phyloP scores from a whole-genome alignment of 129 eudicot genomes.

The Erigeron canadensis region DNA sequence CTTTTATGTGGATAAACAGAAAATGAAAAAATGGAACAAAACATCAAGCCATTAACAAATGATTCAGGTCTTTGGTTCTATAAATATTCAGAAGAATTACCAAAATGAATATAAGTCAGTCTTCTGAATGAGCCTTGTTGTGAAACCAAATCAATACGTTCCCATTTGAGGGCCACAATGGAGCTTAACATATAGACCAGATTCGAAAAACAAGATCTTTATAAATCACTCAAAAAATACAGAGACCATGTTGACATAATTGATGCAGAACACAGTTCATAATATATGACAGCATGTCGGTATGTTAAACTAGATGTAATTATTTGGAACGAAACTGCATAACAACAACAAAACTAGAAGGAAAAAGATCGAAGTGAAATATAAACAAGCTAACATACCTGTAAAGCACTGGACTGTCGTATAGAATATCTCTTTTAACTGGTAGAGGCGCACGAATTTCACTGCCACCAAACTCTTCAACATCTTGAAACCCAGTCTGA shows the following conservation, averaged over 20 bases:
- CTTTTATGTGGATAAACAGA: neutral
- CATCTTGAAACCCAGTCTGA: conserved; percentile 23
- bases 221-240: too few relatives aligned
- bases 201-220: too few relatives aligned
- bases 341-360: neutral
- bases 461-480: conserved; percentile 30
- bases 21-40: neutral
- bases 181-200: neutral
- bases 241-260: too few relatives aligned
- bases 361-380: neutral
- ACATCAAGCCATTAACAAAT: neutral
- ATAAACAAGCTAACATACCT: conserved; percentile 41
- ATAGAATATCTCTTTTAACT: conserved; percentile 70
- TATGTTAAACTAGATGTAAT: neutral
- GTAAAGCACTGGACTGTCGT: conserved; percentile 47
- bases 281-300: neutral
- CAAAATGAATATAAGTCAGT: neutral
- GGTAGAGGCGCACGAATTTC: conserved; percentile 76
- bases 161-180: neutral
- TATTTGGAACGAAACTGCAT: neutral
- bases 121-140: too few relatives aligned
- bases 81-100: neutral
- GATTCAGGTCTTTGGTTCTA: neutral
- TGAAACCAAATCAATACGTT: neutral
- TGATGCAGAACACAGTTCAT: neutral